Percentiles rank a stretch among this genome's conserved stretches.
Conservation (phyloP, 208 protist species). For the Novymonas esmeraldas region DNA sequence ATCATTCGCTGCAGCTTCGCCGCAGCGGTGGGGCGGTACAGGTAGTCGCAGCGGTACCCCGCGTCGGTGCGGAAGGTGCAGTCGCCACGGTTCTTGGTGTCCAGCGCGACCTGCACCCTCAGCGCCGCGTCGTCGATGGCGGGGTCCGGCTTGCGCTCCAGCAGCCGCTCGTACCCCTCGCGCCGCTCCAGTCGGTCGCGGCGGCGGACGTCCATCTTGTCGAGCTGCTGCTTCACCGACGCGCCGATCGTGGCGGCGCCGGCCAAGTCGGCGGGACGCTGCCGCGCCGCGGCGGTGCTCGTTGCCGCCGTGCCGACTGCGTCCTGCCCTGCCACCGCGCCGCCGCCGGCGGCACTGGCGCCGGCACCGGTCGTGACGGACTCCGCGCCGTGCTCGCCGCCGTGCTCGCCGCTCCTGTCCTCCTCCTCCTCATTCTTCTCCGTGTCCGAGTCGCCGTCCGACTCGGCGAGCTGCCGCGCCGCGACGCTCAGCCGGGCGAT, state of each 20-base stretch:
- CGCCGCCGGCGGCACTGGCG: constrained; percentile 7
- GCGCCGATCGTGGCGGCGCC: constrained; percentile 37
- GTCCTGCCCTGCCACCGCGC: neutral
- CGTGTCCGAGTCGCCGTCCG: constrained; percentile 28
- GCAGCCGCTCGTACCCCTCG: constrained; percentile 64
- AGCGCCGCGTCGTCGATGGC: constrained; percentile 81
- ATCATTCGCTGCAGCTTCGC: constrained; percentile 95
- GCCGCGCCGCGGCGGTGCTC: constrained; percentile 3
- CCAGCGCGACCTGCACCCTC: constrained; percentile 56
- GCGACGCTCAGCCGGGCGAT: constrained; percentile 47
- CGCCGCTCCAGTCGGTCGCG: constrained; percentile 74
- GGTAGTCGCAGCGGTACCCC: constrained; percentile 71
- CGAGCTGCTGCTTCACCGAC: constrained; percentile 79
- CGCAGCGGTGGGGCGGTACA: constrained; percentile 88
- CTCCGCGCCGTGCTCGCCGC: constrained; percentile 7
- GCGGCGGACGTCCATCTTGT: constrained; percentile 90
- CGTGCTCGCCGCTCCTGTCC: constrained; percentile 13
- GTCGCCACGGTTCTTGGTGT: constrained; percentile 88
- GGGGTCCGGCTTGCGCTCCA: constrained; percentile 79
- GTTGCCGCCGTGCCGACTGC: neutral
- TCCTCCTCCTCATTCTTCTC: constrained; percentile 13
- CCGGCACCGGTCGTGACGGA: neutral
- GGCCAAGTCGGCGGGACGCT: neutral
- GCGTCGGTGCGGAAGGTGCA: constrained; percentile 94
- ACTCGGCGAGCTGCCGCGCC: constrained; percentile 69